These are phyloP conservation scores for Crithidia expoeki DNA, from an alignment of 208 protist genomes.

Conservation along the genomic window DNA sequence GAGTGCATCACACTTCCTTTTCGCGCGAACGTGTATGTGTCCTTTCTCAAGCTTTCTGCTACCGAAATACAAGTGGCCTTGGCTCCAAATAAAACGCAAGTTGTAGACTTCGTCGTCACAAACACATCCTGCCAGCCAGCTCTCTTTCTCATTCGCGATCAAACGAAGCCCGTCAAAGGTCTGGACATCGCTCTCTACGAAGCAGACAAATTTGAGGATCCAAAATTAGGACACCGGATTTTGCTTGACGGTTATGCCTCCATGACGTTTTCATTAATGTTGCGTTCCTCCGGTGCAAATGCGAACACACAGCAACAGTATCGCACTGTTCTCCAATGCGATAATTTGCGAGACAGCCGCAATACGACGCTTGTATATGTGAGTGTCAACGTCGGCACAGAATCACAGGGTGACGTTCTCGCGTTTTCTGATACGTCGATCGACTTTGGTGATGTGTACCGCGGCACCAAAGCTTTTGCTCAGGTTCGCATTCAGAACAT, in stretches of 20 bases:
- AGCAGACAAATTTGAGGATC: constrained; percentile 75
- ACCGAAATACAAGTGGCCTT: constrained; percentile 74
- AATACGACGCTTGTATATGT: constrained; percentile 76
- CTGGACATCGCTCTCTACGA: constrained; percentile 76
- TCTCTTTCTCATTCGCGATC: constrained; percentile 77
- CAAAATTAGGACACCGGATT: constrained; percentile 68
- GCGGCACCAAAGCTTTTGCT: constrained; percentile 53
- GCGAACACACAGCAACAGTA: constrained; percentile 45
- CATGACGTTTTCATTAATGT: constrained; percentile 82
- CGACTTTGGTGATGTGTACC: constrained; percentile 85
- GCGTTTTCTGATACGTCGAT: constrained; percentile 53
- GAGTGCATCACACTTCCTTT: constrained; percentile 60
- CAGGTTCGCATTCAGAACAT: constrained; percentile 52
- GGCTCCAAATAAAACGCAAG: constrained; percentile 72
- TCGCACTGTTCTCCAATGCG: constrained; percentile 74
- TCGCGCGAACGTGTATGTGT: constrained; percentile 71
- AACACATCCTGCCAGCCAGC: constrained; percentile 70
- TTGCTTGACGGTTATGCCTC: constrained; percentile 65
- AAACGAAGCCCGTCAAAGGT: constrained; percentile 60
- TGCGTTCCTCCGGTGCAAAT: constrained; percentile 44
- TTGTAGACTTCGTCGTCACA: constrained; percentile 73
- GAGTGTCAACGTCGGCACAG: constrained; percentile 61
- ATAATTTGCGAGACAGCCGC: constrained; percentile 75
- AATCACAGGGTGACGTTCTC: constrained; percentile 73
- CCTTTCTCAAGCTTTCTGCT: constrained; percentile 60